Conservation (phyloP, 495 filamentous ascomycete genomes). For the Chaetomium tenue region DNA sequence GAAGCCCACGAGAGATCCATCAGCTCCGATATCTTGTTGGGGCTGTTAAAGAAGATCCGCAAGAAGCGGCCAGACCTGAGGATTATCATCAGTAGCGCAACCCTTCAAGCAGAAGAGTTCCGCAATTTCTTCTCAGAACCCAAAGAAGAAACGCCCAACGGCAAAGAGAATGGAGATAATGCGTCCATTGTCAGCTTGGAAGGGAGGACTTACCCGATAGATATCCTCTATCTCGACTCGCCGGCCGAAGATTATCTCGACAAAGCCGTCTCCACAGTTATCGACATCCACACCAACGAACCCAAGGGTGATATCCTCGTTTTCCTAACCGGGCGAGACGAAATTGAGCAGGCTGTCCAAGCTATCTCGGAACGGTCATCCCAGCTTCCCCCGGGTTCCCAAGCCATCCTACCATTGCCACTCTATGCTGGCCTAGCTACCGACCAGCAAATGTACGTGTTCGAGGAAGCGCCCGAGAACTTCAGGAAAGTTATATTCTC, state of each 20-base stretch:
- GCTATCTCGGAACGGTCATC: slow-evolving; percentile 72
- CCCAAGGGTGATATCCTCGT: slow-evolving; percentile 85
- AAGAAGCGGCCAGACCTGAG: slow-evolving; percentile 78
- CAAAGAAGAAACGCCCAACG: slow-evolving; percentile 45
- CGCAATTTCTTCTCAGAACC: slow-evolving; percentile 68
- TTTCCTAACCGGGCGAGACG: slow-evolving; percentile 90
- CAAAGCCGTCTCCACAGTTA: slow-evolving; percentile 79
- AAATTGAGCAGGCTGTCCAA: slow-evolving; percentile 82
- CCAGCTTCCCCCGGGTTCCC: slow-evolving; percentile 68
- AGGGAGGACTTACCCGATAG: slow-evolving; percentile 89
- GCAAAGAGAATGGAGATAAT: slow-evolving; percentile 41
- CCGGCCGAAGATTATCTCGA: slow-evolving; percentile 88
- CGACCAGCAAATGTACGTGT: slow-evolving; percentile 90
- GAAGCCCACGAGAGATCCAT: slow-evolving; percentile 96
- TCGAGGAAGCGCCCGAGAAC: slow-evolving; percentile 81
- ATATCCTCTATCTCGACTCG: slow-evolving; percentile 77
- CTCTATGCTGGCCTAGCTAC: slow-evolving; percentile 86
- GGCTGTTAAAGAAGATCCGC: slow-evolving; percentile 90
- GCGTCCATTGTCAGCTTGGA: slow-evolving; percentile 85
- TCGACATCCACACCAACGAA: slow-evolving; percentile 91
- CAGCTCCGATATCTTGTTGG: slow-evolving; percentile 89
- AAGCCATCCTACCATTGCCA: slow-evolving; percentile 71
- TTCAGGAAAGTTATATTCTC: slow-evolving; percentile 89
- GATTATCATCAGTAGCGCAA: slow-evolving; percentile 92
- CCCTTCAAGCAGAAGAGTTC: slow-evolving; percentile 88